A percentile compares a stretch with the other conserved stretches of the same genome.
phyloP scores from a whole-genome alignment of 2,329 filamentous ascomycete genomes.

The Aspergillus ibericus region DNA sequence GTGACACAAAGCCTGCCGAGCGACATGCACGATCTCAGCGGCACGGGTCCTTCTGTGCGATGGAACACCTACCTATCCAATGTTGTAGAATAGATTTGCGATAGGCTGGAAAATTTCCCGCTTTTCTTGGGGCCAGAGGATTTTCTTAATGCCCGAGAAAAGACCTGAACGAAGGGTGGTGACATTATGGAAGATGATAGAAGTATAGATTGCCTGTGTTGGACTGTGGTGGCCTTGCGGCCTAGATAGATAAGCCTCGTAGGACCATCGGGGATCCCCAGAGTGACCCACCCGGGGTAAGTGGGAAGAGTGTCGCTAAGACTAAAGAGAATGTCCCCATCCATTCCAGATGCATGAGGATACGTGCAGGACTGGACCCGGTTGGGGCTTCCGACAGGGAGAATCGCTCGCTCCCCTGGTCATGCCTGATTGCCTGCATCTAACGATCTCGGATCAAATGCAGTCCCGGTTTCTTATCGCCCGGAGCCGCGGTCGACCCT shows the following conservation, averaged over 20 bases:
- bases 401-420: no score
- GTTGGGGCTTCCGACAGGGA: no score
- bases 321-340: no score
- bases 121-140: not conserved
- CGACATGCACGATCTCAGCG: not conserved
- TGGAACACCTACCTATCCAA: not conserved
- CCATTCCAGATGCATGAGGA: no score
- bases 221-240: not conserved
- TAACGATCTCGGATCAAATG: constrained; percentile 22
- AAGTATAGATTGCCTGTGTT: not conserved
- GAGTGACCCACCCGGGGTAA: not conserved
- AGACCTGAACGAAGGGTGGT: not conserved
- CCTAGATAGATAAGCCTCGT: not conserved
- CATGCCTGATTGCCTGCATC: not conserved
- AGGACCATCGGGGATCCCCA: not conserved
- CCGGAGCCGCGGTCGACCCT: constrained; percentile 18
- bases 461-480: constrained; percentile 26
- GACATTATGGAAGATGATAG: not conserved
- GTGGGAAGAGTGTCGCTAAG: not conserved
- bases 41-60: not conserved
- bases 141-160: not conserved
- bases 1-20: not conserved
- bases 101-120: not conserved
- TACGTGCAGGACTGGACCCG: no score
- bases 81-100: not conserved